phyloP scores from a whole-genome alignment of 352 stramenopile species.

The Phytophthora foliorum region DNA sequence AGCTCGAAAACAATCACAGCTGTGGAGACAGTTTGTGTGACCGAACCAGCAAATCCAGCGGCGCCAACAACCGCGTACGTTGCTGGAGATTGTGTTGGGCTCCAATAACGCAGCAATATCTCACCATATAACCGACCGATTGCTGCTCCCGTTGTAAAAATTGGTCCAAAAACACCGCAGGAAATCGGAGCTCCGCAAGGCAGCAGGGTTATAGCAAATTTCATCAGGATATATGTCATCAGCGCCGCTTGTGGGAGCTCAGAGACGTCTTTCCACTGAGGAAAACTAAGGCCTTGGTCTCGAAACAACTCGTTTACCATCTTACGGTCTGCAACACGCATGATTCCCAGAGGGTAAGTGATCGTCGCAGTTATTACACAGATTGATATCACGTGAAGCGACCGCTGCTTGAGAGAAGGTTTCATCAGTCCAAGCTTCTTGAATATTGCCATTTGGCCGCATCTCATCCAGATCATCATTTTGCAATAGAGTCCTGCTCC shows the following conservation, averaged over 20 bases:
- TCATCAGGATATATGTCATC: slow-evolving; percentile 76
- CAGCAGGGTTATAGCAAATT: slow-evolving; percentile 80
- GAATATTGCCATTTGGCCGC: slow-evolving; percentile 65
- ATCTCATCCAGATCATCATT: slow-evolving; percentile 55
- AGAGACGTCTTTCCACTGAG: slow-evolving; percentile 72
- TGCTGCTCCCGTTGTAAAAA: slow-evolving; percentile 86
- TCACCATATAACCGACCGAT: slow-evolving; percentile 84
- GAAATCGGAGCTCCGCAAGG: slow-evolving; percentile 81
- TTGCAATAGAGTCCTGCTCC: slow-evolving; percentile 76
- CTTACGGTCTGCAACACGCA: slow-evolving; percentile 73
- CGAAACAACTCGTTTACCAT: slow-evolving; percentile 88
- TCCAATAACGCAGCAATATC: slow-evolving; percentile 75
- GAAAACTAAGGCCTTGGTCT: slow-evolving; percentile 66
- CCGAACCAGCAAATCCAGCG: slow-evolving; percentile 91
- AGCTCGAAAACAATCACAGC: slow-evolving; percentile 91
- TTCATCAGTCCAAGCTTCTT: slow-evolving; percentile 58
- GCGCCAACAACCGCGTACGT: slow-evolving; percentile 94
- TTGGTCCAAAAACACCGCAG: slow-evolving; percentile 82
- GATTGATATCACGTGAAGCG: slow-evolving; percentile 70
- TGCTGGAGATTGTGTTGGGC: slow-evolving; percentile 71
- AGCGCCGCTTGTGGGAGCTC: slow-evolving; percentile 70
- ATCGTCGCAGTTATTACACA: slow-evolving; percentile 66
- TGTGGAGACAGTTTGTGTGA: slow-evolving; percentile 92
- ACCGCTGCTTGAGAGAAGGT: slow-evolving; percentile 57
- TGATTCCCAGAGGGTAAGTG: slow-evolving; percentile 79